Evolutionary conservation across 2,329 filamentous ascomycete species (phyloP), one percentile per base, ranked within the genome.

Genomic region (Didymella pomorum): DNA sequence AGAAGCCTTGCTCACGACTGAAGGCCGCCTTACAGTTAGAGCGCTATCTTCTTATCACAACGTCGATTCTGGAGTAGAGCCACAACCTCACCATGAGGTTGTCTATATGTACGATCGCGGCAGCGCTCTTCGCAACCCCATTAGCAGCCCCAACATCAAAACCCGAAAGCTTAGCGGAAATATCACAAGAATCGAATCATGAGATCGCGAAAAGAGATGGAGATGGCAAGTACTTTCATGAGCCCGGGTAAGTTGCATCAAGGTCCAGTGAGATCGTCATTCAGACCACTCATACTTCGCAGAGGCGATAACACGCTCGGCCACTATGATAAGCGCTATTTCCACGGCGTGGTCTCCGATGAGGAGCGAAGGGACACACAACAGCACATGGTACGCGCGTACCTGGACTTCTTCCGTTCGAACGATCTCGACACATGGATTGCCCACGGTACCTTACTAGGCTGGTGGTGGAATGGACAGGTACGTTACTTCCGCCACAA

Each of bases 401-500:
- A 95, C 78, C 83, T 95, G 43, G 81, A 82, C 44, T 87, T 86
- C 55, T 89, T 91, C 75, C 79, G 81, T 43, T 80, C 84, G 18
- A 81, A 88, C 52, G 85, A 86, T 7, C 78, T 92, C 61, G 90
- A 94, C 77, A 94, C 92, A 0, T 95, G 92, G 92, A 86, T 96
- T 58, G 91, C 92, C 37, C 92, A 96, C 75, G 92, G 92, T 47
- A 93, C 91, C 4, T 79, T 95, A 48, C 80, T 96, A 21, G 92
- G 91, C 12, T 96, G 92, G 92, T 95, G 90, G 90, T 96, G 92
- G 92, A 94, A 92, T 73, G 81, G 81, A 55, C 81, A 81, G 77
- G 83, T 84, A 74, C n/a, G 61, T 46, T n/a, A 5, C 7, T 14
- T 6, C 16, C 39, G 21, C 62, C 55, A 11, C 53, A 9, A 0